Conservation (phyloP, 2,329 filamentous ascomycete species). For the Talaromyces sp. region DNA sequence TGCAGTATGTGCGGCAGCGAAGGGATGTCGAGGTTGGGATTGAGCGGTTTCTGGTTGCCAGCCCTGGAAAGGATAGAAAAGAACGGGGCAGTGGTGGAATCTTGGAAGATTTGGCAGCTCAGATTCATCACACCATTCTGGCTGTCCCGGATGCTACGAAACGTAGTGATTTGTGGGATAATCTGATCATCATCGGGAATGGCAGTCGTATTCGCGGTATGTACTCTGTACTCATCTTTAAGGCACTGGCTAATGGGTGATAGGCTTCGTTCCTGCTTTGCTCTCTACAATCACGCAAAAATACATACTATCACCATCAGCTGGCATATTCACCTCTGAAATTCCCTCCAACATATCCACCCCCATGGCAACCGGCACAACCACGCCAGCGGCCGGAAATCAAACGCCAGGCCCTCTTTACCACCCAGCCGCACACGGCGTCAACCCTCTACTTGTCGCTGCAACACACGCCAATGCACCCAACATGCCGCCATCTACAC, state of each 20-base stretch:
- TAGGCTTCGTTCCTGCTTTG: conserved; percentile 85
- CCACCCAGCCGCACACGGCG: conserved; percentile 58
- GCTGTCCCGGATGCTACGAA: conserved; percentile 80
- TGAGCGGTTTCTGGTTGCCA: conserved; percentile 60
- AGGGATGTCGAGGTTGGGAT: conserved; percentile 60
- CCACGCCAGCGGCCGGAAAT: conserved; percentile 61
- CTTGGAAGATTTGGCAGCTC: conserved; percentile 77
- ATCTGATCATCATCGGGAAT: conserved; percentile 85
- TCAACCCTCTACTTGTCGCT: conserved; percentile 88
- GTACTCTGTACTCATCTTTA: neutral
- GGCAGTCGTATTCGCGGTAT: conserved; percentile 64
- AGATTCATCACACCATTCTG: conserved; percentile 79
- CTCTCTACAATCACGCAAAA: conserved; percentile 73
- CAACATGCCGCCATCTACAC: conserved; percentile 30
- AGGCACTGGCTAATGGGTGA: conserved; percentile 22
- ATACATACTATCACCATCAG: conserved; percentile 87
- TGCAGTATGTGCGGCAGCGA: conserved; percentile 49
- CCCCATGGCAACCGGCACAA: conserved; percentile 86
- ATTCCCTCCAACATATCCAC: conserved; percentile 91
- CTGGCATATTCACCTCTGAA: conserved; percentile 96
- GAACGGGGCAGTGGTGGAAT: conserved; percentile 55
- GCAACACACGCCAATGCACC: conserved; percentile 61
- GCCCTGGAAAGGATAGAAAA: conserved; percentile 34
- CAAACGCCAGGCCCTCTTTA: conserved; percentile 48
- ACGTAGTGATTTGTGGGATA: conserved; percentile 86